Percentiles rank a stretch among this genome's conserved stretches.
These are phyloP conservation scores for Naganishia friedmannii DNA, from an alignment of 768 basidiomycete species.

Conservation along the genomic window DNA sequence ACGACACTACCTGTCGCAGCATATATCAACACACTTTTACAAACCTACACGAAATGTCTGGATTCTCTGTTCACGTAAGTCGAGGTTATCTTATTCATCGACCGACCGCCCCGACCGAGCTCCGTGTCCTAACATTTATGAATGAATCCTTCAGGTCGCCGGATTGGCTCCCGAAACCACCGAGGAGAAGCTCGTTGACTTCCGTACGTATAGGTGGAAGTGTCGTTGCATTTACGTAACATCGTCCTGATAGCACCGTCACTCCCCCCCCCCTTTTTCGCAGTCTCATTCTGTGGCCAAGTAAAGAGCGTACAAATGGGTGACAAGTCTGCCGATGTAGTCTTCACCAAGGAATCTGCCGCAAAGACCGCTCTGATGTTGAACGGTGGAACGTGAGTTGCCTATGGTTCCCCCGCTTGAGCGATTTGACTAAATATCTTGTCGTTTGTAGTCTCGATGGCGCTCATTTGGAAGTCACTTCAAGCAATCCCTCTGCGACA, in stretches of 20 bases:
- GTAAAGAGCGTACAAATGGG: constrained; percentile 53
- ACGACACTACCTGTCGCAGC: not conserved
- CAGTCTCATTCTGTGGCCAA: constrained; percentile 74
- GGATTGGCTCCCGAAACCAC: constrained; percentile 67
- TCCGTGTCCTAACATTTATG: not conserved
- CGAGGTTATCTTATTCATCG: not conserved
- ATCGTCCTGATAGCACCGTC: no score
- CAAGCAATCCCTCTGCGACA: constrained; percentile 37
- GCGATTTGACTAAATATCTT: not conserved
- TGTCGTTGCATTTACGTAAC: no score
- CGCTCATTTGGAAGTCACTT: constrained; percentile 61
- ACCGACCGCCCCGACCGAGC: not conserved
- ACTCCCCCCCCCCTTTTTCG: not conserved
- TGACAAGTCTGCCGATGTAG: constrained; percentile 63
- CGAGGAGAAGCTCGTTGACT: constrained; percentile 65
- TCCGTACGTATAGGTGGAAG: constrained; percentile 29
- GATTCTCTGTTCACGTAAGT: constrained; percentile 24
- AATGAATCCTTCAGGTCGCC: constrained; percentile 67
- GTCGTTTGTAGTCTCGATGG: constrained; percentile 60
- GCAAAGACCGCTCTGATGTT: constrained; percentile 85
- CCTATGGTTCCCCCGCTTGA: not conserved
- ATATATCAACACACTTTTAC: not conserved
- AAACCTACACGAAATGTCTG: constrained; percentile 20
- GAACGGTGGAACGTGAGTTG: constrained; percentile 51
- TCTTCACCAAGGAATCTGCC: constrained; percentile 75